These are phyloP conservation scores for Areca catechu DNA, from an alignment of 176 grass and related monocot genomes.

Conservation along the genomic window DNA sequence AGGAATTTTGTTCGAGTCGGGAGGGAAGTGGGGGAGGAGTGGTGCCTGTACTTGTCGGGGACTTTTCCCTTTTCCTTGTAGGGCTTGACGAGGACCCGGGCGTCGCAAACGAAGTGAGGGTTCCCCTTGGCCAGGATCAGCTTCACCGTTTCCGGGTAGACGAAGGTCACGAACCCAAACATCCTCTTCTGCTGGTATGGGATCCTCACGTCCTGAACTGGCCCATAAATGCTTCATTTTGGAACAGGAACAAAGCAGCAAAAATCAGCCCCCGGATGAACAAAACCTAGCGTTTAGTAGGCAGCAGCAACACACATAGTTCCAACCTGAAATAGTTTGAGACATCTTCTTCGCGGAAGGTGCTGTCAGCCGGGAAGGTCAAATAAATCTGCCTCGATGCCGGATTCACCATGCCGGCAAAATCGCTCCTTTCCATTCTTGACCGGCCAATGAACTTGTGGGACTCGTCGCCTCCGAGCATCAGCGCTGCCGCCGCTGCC, in stretches of 20 bases:
- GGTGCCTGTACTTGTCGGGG: slow-evolving; percentile 78
- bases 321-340: slow-evolving; percentile 93
- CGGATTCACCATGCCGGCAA: slow-evolving; percentile 71
- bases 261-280: too few species aligned
- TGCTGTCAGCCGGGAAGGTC: slow-evolving; percentile 98
- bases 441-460: slow-evolving; percentile 76
- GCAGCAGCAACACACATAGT: too few species aligned
- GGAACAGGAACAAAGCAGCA: background rate
- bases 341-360: slow-evolving; percentile 93
- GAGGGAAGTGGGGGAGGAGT: slow-evolving; percentile 6
- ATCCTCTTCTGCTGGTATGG: slow-evolving; percentile 99
- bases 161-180: slow-evolving; percentile 98
- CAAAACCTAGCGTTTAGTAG: too few species aligned
- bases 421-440: slow-evolving; percentile 44
- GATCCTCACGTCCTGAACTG: slow-evolving; percentile 90
- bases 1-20: background rate
- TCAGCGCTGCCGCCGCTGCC: slow-evolving; percentile 57
- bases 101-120: slow-evolving; percentile 93
- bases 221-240: slow-evolving; percentile 76
- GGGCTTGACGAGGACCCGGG: slow-evolving; percentile 78
- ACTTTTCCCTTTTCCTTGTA: slow-evolving; percentile 99
- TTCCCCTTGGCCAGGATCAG: slow-evolving; percentile 90
- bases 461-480: slow-evolving; percentile 65
- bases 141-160: slow-evolving; percentile 90
- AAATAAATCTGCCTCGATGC: slow-evolving; percentile 92